Evolutionary conservation across 1,284 basidiomycete genomes (phyloP).

Genomic region (Coniferiporia weirii): DNA sequence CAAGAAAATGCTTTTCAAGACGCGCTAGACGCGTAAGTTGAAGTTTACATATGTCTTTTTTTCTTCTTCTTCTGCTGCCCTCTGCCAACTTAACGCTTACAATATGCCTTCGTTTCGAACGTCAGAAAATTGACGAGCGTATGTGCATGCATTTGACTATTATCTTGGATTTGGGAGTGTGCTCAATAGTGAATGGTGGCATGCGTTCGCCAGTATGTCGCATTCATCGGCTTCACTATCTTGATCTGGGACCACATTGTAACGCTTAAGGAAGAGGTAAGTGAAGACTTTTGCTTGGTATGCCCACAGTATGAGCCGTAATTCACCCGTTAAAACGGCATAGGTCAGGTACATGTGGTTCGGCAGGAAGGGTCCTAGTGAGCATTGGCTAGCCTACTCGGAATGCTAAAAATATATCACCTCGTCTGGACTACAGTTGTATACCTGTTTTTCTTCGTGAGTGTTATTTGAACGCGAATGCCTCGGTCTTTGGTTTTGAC

Average conservation of each 20-base stretch:
- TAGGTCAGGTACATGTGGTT: slow-evolving; percentile 7
- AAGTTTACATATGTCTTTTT: not conserved
- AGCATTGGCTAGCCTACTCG: not conserved
- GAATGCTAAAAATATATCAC: not conserved
- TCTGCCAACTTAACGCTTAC: not conserved
- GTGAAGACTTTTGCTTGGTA: not conserved
- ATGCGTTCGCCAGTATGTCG: slow-evolving; percentile 1
- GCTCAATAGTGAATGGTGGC: no score
- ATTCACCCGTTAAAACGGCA: not conserved
- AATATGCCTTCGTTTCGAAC: not conserved
- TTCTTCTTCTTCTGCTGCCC: no score
- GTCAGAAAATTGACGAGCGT: not conserved
- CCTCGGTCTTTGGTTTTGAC: not conserved
- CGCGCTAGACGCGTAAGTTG: not conserved
- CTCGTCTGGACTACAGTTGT: not conserved
- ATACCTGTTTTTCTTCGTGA: slow-evolving; percentile 8
- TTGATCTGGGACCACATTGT: slow-evolving; percentile 11
- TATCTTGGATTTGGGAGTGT: not conserved
- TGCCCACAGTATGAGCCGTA: not conserved
- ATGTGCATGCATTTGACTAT: not conserved
- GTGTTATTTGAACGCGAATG: not conserved
- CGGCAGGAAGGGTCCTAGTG: slow-evolving; percentile 2
- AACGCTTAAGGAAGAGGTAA: slow-evolving; percentile 8
- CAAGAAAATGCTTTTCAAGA: not conserved
- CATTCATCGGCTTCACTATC: slow-evolving; percentile 8